Base-by-base conservation (phyloP, 1,284 basidiomycete species). In the Ceratobasidium sp. region DNA sequence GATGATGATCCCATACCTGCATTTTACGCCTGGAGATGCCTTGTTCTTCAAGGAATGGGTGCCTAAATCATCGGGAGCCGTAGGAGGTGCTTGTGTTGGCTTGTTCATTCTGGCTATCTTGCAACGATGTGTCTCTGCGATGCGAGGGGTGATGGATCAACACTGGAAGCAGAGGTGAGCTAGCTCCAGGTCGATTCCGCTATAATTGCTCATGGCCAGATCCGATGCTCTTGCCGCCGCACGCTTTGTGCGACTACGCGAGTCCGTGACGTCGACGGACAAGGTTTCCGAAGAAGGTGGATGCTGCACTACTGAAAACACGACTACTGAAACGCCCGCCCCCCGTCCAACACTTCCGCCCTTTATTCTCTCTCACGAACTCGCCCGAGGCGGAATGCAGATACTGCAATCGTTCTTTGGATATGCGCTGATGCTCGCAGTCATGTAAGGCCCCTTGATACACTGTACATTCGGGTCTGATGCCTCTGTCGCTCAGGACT, bases 31-130 rank as follows among this genome's bases (percentile, higher is more conserved):
- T 5, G 86, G 87, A 4, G 91, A 92, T 77, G 82, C 84, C 59
- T 84, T 95, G 3, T 86, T 88, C 81, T 94, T 95, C 83, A 79
- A 87, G 76, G 82, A 85, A 0, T 92, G 91, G 89, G 83, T 82
- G 1, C 93, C 94, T 0, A 84, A 84, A 0, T 89, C 90, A 0
- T 78, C 84, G 13, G 92, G 91, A 37, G 89, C 90, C 0, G 86
- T 93, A 34, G 88, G 87, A 19, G 93, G 91, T 1, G 91, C 92
- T 56, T 92, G 89, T 80, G 85, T 95, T 74, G 90, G 86, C 0
- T 84, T 95, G 27, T 84, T 91, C 78, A 56, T 89, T 29, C 82
- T 95, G 37, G 88, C 88, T 7, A 79, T 94, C 5, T 81, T 92
- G 43, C 92, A 94, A 74, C 84, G 77, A 53, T 71, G 75, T 41